Base-by-base conservation (phyloP, 1,284 basidiomycete species). In the Xerocomus cyaneibrunnescens region DNA sequence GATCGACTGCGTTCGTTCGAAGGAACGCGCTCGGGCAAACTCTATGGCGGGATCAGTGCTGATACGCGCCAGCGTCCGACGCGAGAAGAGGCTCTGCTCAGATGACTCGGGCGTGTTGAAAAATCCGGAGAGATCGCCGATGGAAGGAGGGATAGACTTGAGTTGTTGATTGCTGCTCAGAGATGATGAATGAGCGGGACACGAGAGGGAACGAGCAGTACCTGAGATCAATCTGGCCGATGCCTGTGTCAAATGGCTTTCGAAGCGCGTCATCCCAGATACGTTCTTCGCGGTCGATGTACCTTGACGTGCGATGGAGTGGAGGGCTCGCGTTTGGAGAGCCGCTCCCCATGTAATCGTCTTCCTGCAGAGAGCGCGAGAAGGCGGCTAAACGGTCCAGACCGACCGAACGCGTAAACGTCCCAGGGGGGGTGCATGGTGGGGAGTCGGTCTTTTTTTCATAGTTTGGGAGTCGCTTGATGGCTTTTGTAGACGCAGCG, bases 181-280 rank as follows among this genome's bases (percentile, higher is more conserved):
- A 45, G 19, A 49, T 21, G 14, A 40, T 61, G 42, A 67, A 55
- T 43, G 41, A 42, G 38, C 17, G n/a, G 16, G 35, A 52, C 17
- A 3, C 36, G 17, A 45, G 13, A 30, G 13, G 25, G 22, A 37
- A 41, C 28, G 1, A 14, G 8, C 8, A 9, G n/a, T 64, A 67
- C 68, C 68, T 71, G 40, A 71, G 68, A 23, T 71, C 65, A 46
- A 67, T 67, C 45, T 61, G 56, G 16, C 68, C 68, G 27, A 57
- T 62, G 7, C 68, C 65, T 7, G 64, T 70, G 32, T 69, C 68
- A 10, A 65, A 56, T 1, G 62, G 62, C 42, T 36, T 51, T 2
- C 52, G 51, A 45, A 67, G 53, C 7, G 68, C 65, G 1, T 58
- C 57, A 0, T 71, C 65, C 65, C 68, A 67, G 34, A 66, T 39